Evolutionary conservation across 2,329 filamentous ascomycete genomes (phyloP), one percentile per base, ranked within the genome.

Genomic region (Aspergillus novoparasiticus): DNA sequence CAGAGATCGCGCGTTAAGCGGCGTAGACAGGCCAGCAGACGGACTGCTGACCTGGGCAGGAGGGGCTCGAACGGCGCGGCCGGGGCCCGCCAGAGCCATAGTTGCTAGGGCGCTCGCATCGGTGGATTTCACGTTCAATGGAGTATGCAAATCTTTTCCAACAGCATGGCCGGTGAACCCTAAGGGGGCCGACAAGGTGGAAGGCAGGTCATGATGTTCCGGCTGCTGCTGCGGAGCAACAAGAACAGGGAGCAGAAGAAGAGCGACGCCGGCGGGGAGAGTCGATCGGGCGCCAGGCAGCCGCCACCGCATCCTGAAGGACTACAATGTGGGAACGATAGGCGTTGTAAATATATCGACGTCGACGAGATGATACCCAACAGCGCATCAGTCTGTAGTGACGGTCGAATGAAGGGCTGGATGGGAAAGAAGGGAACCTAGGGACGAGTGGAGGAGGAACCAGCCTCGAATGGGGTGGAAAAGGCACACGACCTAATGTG

Each of bases 101-200:
- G 93, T 95, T 87, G 91, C 90, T 86, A 95, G 86, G 91, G 93
- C 93, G 93, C 93, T 93, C 92, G 89, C 92, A 90, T 95, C 84
- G 75, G 82, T 78, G 71, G 78, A 75, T 70, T 76, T 78, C 71
- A 78, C 75, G 67, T 76, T 71, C 67, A 70, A 69, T 45, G 69
- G 58, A 61, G 68, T 62, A 55, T 64, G 65, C 28, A 68, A 67
- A 60, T 71, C 60, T 56, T 65, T 62, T 57, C 66, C 70, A 57
- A 63, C 50, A 43, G 63, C 51, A 30, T 67, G 67, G 54, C 66
- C 73, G 50, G 70, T 66, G 50, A 69, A 66, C 57, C 62, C 69
- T 59, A 71, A 41, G 9, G 71, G 70, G 61, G 73, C 70, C 57
- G 75, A 74, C 59, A 76, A 59, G 57, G 68, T 69, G 34, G 73